Evolutionary conservation across 176 grass and related monocot species (phyloP).

Genomic region (Oryza australiensis): DNA sequence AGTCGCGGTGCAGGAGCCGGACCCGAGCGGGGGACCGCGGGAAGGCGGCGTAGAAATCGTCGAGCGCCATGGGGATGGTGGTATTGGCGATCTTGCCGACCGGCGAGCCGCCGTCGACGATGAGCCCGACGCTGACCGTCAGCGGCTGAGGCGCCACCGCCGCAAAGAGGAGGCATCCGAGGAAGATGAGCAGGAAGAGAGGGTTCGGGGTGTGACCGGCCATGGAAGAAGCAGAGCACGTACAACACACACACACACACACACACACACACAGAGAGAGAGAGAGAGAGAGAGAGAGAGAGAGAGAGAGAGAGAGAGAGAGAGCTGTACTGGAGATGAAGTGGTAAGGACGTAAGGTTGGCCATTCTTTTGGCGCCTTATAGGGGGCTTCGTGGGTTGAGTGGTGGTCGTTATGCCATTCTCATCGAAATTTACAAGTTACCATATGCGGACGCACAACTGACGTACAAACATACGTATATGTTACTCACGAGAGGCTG

Average conservation of each 20-base stretch:
- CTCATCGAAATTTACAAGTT: no score
- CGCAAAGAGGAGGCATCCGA: neutral
- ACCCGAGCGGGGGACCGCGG: conserved; percentile 40
- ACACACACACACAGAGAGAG: neutral
- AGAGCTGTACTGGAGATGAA: no score
- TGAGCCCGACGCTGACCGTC: conserved; percentile 51
- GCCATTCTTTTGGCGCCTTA: no score
- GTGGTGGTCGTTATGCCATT: no score
- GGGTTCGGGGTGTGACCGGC: neutral
- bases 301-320: neutral
- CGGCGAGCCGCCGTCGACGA: conserved; percentile 47
- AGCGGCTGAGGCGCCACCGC: neutral
- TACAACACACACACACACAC: no score
- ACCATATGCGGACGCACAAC: no score
- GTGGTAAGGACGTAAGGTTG: no score
- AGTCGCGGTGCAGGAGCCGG: conserved; percentile 26
- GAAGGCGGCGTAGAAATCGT: conserved; percentile 56
- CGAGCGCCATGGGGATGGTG: conserved; percentile 57
- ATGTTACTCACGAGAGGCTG: no score
- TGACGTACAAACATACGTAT: no score
- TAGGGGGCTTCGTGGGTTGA: no score
- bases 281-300: neutral
- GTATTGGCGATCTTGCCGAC: conserved; percentile 49
- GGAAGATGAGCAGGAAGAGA: neutral
- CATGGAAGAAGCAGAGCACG: conserved; percentile 12